These are phyloP conservation scores for Annulohypoxylon truncatum DNA, from an alignment of 2,329 filamentous ascomycete species.

Conservation along the genomic window DNA sequence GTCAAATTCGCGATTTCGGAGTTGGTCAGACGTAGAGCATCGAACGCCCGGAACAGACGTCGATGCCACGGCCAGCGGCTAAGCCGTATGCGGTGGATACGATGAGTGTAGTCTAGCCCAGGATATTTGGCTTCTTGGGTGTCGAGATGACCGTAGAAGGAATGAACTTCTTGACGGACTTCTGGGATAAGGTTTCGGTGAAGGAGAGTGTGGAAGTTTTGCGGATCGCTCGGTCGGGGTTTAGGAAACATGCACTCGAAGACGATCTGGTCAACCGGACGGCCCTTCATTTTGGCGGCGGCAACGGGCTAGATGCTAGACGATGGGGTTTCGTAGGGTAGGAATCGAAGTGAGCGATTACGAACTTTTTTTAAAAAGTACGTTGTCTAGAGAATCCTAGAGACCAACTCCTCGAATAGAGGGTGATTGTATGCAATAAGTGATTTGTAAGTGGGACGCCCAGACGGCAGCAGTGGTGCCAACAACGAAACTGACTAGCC, in stretches of 20 bases:
- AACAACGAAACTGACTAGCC: slow-evolving; percentile 6
- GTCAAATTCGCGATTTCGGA: slow-evolving; percentile 78
- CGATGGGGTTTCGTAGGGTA: slow-evolving; percentile 1
- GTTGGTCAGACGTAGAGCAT: slow-evolving; percentile 74
- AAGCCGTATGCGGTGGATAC: slow-evolving; percentile 80
- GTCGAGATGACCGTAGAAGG: slow-evolving; percentile 83
- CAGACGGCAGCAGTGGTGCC: neutral
- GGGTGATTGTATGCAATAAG: slow-evolving; percentile 15
- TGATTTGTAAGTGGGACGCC: slow-evolving; percentile 11
- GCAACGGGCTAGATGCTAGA: neutral
- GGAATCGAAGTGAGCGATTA: slow-evolving; percentile 12
- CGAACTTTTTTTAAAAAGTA: neutral
- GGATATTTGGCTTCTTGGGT: slow-evolving; percentile 85
- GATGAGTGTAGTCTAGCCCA: slow-evolving; percentile 80
- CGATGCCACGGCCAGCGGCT: slow-evolving; percentile 81
- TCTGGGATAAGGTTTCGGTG: slow-evolving; percentile 78
- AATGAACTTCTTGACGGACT: slow-evolving; percentile 81
- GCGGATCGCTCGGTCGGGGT: slow-evolving; percentile 74
- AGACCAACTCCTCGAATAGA: slow-evolving; percentile 12
- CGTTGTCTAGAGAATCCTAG: neutral
- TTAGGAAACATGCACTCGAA: slow-evolving; percentile 80
- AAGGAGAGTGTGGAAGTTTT: slow-evolving; percentile 76
- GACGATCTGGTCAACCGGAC: slow-evolving; percentile 76
- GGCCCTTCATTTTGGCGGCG: slow-evolving; percentile 72
- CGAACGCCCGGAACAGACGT: slow-evolving; percentile 80